Evolutionary conservation across 2,329 filamentous ascomycete species (phyloP).

Genomic region (Hypoxylon rubiginosum): DNA sequence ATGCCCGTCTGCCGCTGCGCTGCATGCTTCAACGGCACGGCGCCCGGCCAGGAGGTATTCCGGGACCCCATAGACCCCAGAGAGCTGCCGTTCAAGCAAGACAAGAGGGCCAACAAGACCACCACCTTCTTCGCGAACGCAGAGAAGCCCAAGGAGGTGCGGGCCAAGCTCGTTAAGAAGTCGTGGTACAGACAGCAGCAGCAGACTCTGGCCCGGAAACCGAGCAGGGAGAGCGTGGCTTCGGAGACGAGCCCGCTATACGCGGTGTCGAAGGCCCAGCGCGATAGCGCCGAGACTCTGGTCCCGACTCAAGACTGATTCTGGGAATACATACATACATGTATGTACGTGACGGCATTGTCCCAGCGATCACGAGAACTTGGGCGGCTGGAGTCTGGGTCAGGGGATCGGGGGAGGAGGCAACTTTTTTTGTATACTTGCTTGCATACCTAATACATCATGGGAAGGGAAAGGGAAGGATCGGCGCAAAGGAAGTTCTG

Average conservation of each 20-base stretch:
- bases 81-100: slow-evolving; percentile 22
- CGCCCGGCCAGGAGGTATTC: slow-evolving; percentile 37
- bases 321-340: not conserved
- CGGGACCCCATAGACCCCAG: slow-evolving; percentile 34
- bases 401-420: not conserved
- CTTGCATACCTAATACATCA: no score
- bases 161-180: slow-evolving; percentile 26
- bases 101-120: slow-evolving; percentile 10
- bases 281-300: slow-evolving; percentile 35
- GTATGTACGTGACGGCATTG: not conserved
- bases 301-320: not conserved
- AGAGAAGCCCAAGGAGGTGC: slow-evolving; percentile 14
- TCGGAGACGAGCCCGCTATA: slow-evolving; percentile 48
- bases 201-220: slow-evolving; percentile 25
- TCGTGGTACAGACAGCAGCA: slow-evolving; percentile 33
- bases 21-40: slow-evolving; percentile 47
- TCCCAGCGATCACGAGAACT: not conserved
- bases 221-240: slow-evolving; percentile 44
- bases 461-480: not conserved
- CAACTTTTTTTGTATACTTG: no score
- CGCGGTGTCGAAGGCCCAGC: slow-evolving; percentile 27
- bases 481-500: slow-evolving; percentile 1
- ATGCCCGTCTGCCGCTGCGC: slow-evolving; percentile 47
- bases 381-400: not conserved
- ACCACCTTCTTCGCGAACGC: slow-evolving; percentile 13